Percentiles rank a stretch among this genome's conserved stretches.
Conservation (phyloP, 2,329 filamentous ascomycete species). For the Phialocephala sp. region DNA sequence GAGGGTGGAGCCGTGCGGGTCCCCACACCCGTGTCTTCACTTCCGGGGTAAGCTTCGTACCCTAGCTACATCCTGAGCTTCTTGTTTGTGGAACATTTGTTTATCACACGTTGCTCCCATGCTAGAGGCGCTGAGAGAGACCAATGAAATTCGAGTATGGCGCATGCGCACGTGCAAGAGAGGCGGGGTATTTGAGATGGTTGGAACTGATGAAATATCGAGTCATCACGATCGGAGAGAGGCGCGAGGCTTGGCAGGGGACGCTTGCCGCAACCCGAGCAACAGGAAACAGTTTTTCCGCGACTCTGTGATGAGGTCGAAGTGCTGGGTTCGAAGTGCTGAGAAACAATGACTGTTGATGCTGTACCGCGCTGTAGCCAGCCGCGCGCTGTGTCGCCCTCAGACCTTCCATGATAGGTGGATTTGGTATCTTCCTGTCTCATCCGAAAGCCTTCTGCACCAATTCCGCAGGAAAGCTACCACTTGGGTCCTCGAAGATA, state of each 20-base stretch:
- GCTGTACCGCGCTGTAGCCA: background rate
- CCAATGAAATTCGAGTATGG: background rate
- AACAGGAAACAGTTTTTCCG: conserved; percentile 2
- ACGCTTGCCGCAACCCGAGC: background rate
- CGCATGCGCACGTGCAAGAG: background rate
- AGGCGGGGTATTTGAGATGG: background rate
- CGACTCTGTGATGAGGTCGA: background rate
- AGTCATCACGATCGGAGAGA: background rate
- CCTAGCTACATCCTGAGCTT: background rate
- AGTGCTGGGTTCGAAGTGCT: background rate
- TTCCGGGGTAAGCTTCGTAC: background rate
- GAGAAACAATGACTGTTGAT: background rate
- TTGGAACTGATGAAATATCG: conserved; percentile 3
- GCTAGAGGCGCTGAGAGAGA: background rate
- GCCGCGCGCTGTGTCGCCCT: background rate
- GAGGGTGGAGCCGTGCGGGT: background rate
- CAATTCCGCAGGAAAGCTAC: background rate
- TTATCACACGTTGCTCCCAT: background rate
- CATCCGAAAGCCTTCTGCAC: background rate
- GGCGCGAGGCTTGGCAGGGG: background rate
- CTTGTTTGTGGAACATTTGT: conserved; percentile 7
- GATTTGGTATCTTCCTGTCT: background rate
- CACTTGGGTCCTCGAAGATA: background rate
- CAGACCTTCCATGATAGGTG: background rate
- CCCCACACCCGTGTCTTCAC: background rate